Evolutionary conservation across 2,329 filamentous ascomycete genomes (phyloP), one percentile per base, ranked within the genome.

Genomic region (Claviceps sp.): DNA sequence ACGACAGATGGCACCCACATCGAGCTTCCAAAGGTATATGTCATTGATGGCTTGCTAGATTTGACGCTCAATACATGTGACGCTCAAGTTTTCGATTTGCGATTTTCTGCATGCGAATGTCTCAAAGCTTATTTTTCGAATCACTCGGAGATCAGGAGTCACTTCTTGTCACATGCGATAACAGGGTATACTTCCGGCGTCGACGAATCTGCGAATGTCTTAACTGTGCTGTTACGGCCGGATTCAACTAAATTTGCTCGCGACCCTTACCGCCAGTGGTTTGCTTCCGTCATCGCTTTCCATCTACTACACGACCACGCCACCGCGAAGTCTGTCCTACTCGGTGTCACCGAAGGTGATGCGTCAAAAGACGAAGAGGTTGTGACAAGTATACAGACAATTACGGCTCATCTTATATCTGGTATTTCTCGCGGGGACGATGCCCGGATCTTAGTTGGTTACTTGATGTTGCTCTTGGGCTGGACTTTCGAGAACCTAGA

Each of bases 401-500:
- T 97, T 53, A 81, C 89, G 8, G 85, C 86, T 4, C 91, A 96
- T 62, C 74, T 98, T n/a, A 79, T 95, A 37, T 80, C 82, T 49
- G 85, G 86, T 4, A 73, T 96, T 16, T 82, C 88, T 59, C 79
- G 83, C 40, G 79, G 78, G 14, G 83, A 89, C 47, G 88, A 97
- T 61, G 79, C 87, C 58, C 79, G 90, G 34, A 77, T 95, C 55
- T 76, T 85, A 0, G 79, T 95, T 43, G 91, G 86, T 5, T 95
- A 95, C 63, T 69, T 96, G 14, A 96, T 95, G 84, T 70, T 97
- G 9, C 77, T 98, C 3, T 82, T 86, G 37, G 83, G 85, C 23
- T 95, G 91, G 87, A 73, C 97, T 9, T 98, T 90, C 63, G 91
- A 98, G 63, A 89, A 95, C 59, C 80, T 88, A 7, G 85, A 89